Base-by-base conservation (phyloP, 2,329 filamentous ascomycete genomes). In the Colletotrichum nymphaeae region DNA sequence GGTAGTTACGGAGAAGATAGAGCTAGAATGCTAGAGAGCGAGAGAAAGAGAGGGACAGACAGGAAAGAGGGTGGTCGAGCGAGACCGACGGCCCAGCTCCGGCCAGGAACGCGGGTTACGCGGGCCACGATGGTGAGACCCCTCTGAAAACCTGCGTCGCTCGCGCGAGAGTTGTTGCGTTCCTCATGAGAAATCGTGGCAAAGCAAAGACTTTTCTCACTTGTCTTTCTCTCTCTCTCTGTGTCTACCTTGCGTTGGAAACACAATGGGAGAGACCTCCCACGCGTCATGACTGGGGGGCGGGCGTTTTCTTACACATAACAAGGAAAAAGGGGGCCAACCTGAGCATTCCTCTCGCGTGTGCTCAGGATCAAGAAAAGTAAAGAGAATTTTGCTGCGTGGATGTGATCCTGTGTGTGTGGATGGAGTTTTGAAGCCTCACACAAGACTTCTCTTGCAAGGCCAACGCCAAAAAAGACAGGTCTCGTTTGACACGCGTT, bases 101-200 rank as follows among this genome's bases (percentile, higher is more conserved):
- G 42, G 37, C 28, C 19, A 69, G 66, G 69, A 72, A 69, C 67
- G 70, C 70, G 56, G 60, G 65, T 73, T 53, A 67, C 62, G 46
- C 67, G 70, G 46, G 49, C 30, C 16, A 16, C 14, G 37, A 53
- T 70, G 42, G 67, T 73, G 55, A 70, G 67, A 73, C 67, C 60
- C 42, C 37, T 35, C 32, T 11, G 3, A 12, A 8, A 32, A 22
- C 22, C 55, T 73, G 49, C 46, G 60, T 56, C 55, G 67, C 49
- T 64, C 67, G 70, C 60, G 70, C 55, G 46, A 73, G 46, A 65
- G 26, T 49, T 73, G 35, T 70, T 49, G 67, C 70, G 70, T 73
- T 73, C 70, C 60, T 70, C 60, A 60, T 70, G 70, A 60, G 24
- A 46, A 58, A 55, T n/a, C 46, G 67, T 73, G 70, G 67, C 60